These are phyloP conservation scores for Helichrysum umbraculigerum DNA, from an alignment of 129 eudicot genomes.

Conservation along the genomic window DNA sequence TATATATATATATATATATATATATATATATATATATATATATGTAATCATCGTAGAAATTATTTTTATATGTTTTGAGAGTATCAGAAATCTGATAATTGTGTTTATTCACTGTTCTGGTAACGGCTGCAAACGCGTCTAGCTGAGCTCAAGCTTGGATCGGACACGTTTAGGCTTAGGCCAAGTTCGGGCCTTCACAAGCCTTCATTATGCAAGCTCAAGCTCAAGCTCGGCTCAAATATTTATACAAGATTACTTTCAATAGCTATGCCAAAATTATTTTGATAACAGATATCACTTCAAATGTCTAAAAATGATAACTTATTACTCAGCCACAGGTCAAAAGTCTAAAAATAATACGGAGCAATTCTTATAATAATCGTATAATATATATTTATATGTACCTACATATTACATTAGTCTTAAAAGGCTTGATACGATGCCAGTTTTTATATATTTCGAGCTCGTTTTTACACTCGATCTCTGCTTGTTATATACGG, in stretches of 20 bases:
- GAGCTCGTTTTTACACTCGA: not conserved
- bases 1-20: too few species aligned
- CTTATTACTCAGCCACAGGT: not conserved
- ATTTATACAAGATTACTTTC: not conserved
- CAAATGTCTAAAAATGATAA: not conserved
- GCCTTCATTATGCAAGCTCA: too few species aligned
- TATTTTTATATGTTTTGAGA: not conserved
- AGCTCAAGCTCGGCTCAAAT: not conserved
- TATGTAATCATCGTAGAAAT: not conserved
- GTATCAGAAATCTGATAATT: not conserved
- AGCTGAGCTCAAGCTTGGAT: not conserved
- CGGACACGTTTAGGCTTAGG: too few species aligned
- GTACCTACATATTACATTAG: not conserved
- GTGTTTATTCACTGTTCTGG: not conserved
- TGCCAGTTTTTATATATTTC: not conserved
- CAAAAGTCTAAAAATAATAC: not conserved
- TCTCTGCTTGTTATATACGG: not conserved
- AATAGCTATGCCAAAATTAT: not conserved
- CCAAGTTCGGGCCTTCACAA: too few species aligned
- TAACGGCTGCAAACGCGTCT: not conserved
- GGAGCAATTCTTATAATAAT: too few species aligned
- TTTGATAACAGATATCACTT: not conserved
- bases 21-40: too few species aligned
- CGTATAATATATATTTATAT: too few species aligned
- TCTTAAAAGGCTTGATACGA: not conserved